Evolutionary conservation across 2,329 filamentous ascomycete genomes (phyloP).

Genomic region (Cladobotryum protrusum): DNA sequence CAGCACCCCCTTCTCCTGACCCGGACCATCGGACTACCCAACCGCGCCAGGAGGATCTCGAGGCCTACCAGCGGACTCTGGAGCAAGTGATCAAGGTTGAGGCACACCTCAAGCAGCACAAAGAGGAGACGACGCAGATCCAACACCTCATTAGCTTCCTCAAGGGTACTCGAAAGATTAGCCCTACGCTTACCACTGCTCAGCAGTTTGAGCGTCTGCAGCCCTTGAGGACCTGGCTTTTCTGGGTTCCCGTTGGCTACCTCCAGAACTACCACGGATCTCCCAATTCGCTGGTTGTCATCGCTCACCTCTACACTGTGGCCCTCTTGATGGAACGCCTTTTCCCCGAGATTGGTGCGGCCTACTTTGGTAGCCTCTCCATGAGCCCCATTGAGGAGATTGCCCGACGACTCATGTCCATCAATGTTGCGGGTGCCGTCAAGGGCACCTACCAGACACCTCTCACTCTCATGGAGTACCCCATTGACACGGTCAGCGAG

Average conservation of each 20-base stretch:
- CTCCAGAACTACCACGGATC: conserved; percentile 72
- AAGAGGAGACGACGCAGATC: conserved; percentile 62
- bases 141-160: conserved; percentile 67
- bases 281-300: conserved; percentile 70
- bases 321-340: conserved; percentile 83
- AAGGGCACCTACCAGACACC: conserved; percentile 56
- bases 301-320: conserved; percentile 87
- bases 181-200: conserved; percentile 63
- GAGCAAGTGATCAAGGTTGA: conserved; percentile 64
- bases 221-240: conserved; percentile 83
- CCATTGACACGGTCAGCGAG: conserved; percentile 60
- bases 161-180: conserved; percentile 64
- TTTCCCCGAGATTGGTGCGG: conserved; percentile 84
- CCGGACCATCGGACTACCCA: conserved; percentile 56
- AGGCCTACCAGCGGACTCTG: conserved; percentile 60
- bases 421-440: conserved; percentile 54
- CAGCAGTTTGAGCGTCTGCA: conserved; percentile 89
- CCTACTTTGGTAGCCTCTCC: conserved; percentile 78
- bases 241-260: conserved; percentile 86
- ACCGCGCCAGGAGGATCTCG: conserved; percentile 63
- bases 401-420: conserved; percentile 63
- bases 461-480: conserved; percentile 64
- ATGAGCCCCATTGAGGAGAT: conserved; percentile 83
- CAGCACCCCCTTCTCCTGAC: conserved; percentile 56
- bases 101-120: conserved; percentile 59